Percentiles rank a stretch among this genome's conserved stretches.
These are phyloP conservation scores for Phytophthora lateralis DNA, from an alignment of 352 stramenopile species.

Conservation along the genomic window DNA sequence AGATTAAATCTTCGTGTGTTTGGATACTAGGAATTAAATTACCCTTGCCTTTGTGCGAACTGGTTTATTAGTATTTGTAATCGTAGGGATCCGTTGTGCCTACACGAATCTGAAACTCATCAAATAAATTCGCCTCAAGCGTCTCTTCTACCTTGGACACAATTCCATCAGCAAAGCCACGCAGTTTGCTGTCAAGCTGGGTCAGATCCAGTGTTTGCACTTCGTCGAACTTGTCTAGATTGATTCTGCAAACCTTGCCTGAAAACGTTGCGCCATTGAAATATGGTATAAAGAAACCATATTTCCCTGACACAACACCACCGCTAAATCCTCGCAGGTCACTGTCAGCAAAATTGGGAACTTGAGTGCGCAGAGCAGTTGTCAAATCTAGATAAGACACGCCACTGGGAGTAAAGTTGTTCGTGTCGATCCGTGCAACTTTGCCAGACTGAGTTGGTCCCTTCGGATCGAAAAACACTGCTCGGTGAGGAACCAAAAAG, in stretches of 20 bases:
- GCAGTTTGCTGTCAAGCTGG: conserved; percentile 45
- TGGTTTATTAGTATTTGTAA: conserved; percentile 57
- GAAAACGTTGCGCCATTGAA: conserved; percentile 73
- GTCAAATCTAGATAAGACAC: conserved; percentile 67
- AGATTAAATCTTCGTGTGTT: conserved; percentile 47
- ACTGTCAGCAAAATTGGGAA: conserved; percentile 63
- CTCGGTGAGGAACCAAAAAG: conserved; percentile 64
- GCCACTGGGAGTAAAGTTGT: conserved; percentile 53
- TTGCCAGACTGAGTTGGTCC: conserved; percentile 53
- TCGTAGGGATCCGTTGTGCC: conserved; percentile 71
- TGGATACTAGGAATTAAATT: conserved; percentile 36
- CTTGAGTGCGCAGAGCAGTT: conserved; percentile 59
- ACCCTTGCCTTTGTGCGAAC: not conserved
- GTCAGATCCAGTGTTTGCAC: conserved; percentile 77
- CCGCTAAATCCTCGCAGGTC: conserved; percentile 72
- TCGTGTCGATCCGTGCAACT: conserved; percentile 74
- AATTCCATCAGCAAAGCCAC: conserved; percentile 59
- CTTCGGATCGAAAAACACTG: conserved; percentile 29
- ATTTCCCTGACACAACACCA: conserved; percentile 76
- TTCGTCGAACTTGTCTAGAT: conserved; percentile 79
- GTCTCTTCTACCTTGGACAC: conserved; percentile 51
- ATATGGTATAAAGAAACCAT: conserved; percentile 81
- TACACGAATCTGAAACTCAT: conserved; percentile 63
- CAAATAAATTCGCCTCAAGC: conserved; percentile 64
- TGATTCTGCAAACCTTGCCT: conserved; percentile 79